These are phyloP conservation scores for Aspergillus quadrilineatus DNA, from an alignment of 2,329 filamentous ascomycete genomes.

Conservation along the genomic window DNA sequence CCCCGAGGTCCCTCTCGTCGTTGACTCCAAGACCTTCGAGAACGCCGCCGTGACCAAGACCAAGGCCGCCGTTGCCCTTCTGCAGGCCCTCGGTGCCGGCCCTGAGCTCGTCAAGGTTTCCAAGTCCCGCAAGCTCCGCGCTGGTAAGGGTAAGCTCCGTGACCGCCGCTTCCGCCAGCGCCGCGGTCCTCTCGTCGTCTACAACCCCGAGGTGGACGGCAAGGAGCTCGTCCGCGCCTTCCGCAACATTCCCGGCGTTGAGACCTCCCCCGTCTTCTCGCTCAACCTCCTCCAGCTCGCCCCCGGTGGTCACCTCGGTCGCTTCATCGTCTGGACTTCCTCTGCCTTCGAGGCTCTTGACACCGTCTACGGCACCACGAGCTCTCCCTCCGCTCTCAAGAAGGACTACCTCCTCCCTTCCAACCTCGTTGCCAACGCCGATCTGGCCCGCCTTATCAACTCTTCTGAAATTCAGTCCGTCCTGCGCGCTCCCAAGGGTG, in stretches of 20 bases:
- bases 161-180: slow-evolving; percentile 96
- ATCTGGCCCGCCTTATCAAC: slow-evolving; percentile 98
- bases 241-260: slow-evolving; percentile 98
- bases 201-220: slow-evolving; percentile 92
- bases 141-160: slow-evolving; percentile 98
- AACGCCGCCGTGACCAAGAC: slow-evolving; percentile 81
- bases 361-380: slow-evolving; percentile 93
- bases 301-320: slow-evolving; percentile 96
- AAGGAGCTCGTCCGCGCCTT: slow-evolving; percentile 91
- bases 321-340: slow-evolving; percentile 99
- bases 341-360: slow-evolving; percentile 95
- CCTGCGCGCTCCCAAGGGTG: slow-evolving; percentile 86
- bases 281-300: slow-evolving; percentile 99
- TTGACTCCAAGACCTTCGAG: slow-evolving; percentile 88
- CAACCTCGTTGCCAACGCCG: slow-evolving; percentile 89
- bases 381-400: slow-evolving; percentile 86
- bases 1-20: slow-evolving; percentile 93
- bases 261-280: slow-evolving; percentile 89
- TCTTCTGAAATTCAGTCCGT: slow-evolving; percentile 97
- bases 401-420: slow-evolving; percentile 97
- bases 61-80: slow-evolving; percentile 77
- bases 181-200: slow-evolving; percentile 95
- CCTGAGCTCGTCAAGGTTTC: slow-evolving; percentile 93
- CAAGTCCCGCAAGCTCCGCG: slow-evolving; percentile 92
- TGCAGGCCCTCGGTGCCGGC: slow-evolving; percentile 87